A percentile compares a stretch with the other conserved stretches of the same genome.
phyloP scores from a whole-genome alignment of 805 yeast genomes.

The Sugiyamaella floridensis region DNA sequence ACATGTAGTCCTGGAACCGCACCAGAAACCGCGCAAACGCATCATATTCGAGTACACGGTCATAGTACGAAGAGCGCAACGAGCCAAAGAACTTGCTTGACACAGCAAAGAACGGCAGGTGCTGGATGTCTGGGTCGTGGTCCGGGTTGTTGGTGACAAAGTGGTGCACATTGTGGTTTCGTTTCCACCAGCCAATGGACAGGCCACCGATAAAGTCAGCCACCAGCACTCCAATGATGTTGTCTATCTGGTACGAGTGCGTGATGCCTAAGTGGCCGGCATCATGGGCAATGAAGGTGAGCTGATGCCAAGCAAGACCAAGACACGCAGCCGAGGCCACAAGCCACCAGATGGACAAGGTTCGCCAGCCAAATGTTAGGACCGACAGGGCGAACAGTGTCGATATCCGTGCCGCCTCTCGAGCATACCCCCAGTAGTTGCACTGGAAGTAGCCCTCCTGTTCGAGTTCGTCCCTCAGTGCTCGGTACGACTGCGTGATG shows the following conservation, averaged over 20 bases:
- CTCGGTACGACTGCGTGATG: slow-evolving; percentile 52
- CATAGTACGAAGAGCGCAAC: slow-evolving; percentile 76
- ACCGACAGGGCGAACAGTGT: slow-evolving; percentile 46
- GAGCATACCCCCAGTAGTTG: slow-evolving; percentile 62
- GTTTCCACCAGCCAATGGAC: slow-evolving; percentile 91
- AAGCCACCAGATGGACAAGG: slow-evolving; percentile 28
- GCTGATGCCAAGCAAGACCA: slow-evolving; percentile 84
- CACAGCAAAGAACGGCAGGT: slow-evolving; percentile 84
- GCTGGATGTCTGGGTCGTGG: slow-evolving; percentile 93
- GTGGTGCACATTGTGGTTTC: slow-evolving; percentile 91
- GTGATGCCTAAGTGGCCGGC: slow-evolving; percentile 83
- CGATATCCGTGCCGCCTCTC: slow-evolving; percentile 57
- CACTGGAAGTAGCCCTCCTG: slow-evolving; percentile 63
- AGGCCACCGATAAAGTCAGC: slow-evolving; percentile 85
- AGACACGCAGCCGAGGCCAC: slow-evolving; percentile 54
- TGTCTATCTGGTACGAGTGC: slow-evolving; percentile 72
- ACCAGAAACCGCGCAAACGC: slow-evolving; percentile 49
- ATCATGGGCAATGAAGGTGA: slow-evolving; percentile 82
- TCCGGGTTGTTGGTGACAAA: slow-evolving; percentile 86
- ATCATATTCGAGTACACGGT: slow-evolving; percentile 60
- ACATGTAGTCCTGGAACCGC: slow-evolving; percentile 60
- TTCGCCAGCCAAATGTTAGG: slow-evolving; percentile 34
- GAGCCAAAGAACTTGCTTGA: slow-evolving; percentile 60
- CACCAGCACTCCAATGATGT: slow-evolving; percentile 59
- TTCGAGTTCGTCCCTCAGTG: slow-evolving; percentile 49